Percentiles rank a stretch among this genome's conserved stretches.
Conservation (phyloP, 768 basidiomycete species). For the Termitomyces bulborhizus region DNA sequence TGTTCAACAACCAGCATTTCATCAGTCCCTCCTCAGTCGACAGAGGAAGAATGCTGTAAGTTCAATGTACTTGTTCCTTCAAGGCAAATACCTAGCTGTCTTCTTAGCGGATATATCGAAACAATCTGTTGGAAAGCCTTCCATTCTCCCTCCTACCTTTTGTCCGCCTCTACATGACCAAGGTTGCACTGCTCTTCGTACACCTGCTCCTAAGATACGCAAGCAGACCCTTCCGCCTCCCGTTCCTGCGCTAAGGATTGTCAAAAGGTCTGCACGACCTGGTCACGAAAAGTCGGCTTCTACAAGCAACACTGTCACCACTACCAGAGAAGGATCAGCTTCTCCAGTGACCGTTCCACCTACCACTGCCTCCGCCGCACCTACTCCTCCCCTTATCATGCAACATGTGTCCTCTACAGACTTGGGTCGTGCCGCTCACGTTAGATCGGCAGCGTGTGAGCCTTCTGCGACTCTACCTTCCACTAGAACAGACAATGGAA, state of each 20-base stretch:
- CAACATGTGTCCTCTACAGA: not conserved
- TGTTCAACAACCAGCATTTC: not conserved
- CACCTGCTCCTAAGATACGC: slow-evolving; percentile 9
- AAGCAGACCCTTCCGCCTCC: slow-evolving; percentile 25
- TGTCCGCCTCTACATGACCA: slow-evolving; percentile 10
- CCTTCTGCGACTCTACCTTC: not conserved
- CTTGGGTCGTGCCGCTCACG: not conserved
- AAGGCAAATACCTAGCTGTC: not conserved
- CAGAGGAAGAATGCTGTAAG: not conserved
- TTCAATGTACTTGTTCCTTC: not conserved
- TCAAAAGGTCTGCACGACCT: slow-evolving; percentile 30
- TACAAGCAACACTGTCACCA: slow-evolving; percentile 7
- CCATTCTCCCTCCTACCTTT: slow-evolving; percentile 6
- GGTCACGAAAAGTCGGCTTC: slow-evolving; percentile 15
- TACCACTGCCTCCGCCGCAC: not conserved
- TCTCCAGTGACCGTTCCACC: not conserved
- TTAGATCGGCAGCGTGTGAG: slow-evolving; percentile 1
- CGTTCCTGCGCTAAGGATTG: slow-evolving; percentile 41
- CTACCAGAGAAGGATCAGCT: slow-evolving; percentile 1
- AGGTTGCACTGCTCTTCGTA: not conserved
- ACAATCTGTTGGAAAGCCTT: not conserved
- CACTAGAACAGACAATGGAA: slow-evolving; percentile 3
- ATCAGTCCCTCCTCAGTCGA: not conserved
- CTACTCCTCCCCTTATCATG: not conserved
- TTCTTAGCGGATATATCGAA: not conserved